Evolutionary conservation across 192 early-diverging fungal genomes (phyloP).

Genomic region (Podila minutissima): DNA sequence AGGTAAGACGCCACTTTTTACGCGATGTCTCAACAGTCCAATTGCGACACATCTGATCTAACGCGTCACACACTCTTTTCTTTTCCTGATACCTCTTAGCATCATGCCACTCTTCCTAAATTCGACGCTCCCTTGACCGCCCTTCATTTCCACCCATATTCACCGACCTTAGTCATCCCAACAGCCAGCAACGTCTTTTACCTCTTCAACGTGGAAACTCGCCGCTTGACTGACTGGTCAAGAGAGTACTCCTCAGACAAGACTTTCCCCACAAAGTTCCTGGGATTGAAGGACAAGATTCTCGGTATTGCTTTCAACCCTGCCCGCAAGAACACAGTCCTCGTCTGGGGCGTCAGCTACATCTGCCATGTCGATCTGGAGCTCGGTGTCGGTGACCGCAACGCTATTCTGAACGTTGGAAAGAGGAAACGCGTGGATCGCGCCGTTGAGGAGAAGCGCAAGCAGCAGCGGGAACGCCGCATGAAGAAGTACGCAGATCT

Average conservation of each 20-base stretch:
- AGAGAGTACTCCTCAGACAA: slow-evolving; percentile 67
- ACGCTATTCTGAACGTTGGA: slow-evolving; percentile 64
- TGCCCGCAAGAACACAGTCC: slow-evolving; percentile 66
- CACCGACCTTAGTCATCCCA: slow-evolving; percentile 67
- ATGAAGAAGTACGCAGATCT: slow-evolving; percentile 54
- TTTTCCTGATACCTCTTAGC: slow-evolving; percentile 47
- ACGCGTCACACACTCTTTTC: not conserved
- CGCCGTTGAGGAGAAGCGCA: slow-evolving; percentile 47
- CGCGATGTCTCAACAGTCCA: not conserved
- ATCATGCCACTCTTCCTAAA: slow-evolving; percentile 71
- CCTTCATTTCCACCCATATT: slow-evolving; percentile 70
- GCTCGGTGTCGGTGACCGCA: slow-evolving; percentile 58
- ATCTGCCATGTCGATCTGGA: slow-evolving; percentile 81
- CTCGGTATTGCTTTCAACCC: slow-evolving; percentile 79
- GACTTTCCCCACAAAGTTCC: slow-evolving; percentile 72
- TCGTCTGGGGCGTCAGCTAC: slow-evolving; percentile 76
- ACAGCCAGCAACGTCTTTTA: slow-evolving; percentile 78
- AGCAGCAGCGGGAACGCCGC: slow-evolving; percentile 54
- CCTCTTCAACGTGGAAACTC: slow-evolving; percentile 75
- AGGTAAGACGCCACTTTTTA: slow-evolving; percentile 54
- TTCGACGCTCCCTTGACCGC: slow-evolving; percentile 70
- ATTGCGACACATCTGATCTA: not conserved
- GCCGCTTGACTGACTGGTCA: slow-evolving; percentile 88
- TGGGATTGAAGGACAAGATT: slow-evolving; percentile 73
- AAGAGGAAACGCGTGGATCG: slow-evolving; percentile 69